These are phyloP conservation scores for Wickerhamiella alocasiicola DNA, from an alignment of 805 yeast genomes.

Conservation along the genomic window DNA sequence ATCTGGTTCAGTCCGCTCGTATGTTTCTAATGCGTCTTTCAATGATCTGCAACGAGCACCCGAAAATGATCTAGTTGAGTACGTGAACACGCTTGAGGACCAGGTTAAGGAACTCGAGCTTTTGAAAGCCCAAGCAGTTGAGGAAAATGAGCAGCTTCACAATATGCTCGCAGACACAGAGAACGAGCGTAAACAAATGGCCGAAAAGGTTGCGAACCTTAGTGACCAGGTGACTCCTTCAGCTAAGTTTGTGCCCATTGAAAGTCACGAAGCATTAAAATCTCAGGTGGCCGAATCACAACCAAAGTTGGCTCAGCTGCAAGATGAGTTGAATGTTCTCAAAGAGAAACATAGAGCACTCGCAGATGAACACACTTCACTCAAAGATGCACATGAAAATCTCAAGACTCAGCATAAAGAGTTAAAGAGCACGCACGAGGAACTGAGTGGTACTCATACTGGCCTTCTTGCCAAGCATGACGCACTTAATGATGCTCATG, in stretches of 20 bases:
- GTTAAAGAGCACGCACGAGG: neutral
- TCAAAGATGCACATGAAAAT: neutral
- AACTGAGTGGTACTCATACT: neutral
- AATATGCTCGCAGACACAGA: conserved; percentile 17
- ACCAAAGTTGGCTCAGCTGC: neutral
- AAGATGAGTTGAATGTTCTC: neutral
- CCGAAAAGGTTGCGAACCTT: conserved; percentile 1
- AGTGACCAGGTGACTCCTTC: neutral
- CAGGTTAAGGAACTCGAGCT: conserved; percentile 22
- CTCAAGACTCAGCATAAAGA: neutral
- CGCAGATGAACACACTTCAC: neutral
- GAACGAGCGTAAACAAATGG: conserved; percentile 12
- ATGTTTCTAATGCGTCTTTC: conserved; percentile 3
- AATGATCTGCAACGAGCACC: neutral
- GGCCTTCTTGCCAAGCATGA: neutral
- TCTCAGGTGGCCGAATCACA: neutral
- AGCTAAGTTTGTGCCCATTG: neutral
- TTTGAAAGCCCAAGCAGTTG: conserved; percentile 19
- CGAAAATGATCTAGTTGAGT: conserved; percentile 30
- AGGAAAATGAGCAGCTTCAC: conserved; percentile 25
- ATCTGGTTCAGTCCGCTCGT: neutral
- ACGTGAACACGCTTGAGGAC: conserved; percentile 21
- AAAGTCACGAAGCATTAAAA: neutral
- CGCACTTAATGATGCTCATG: neutral
- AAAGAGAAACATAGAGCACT: neutral